These are phyloP conservation scores for Persicaria tinctoria DNA, from an alignment of 148 eudicot species.

Conservation along the genomic window DNA sequence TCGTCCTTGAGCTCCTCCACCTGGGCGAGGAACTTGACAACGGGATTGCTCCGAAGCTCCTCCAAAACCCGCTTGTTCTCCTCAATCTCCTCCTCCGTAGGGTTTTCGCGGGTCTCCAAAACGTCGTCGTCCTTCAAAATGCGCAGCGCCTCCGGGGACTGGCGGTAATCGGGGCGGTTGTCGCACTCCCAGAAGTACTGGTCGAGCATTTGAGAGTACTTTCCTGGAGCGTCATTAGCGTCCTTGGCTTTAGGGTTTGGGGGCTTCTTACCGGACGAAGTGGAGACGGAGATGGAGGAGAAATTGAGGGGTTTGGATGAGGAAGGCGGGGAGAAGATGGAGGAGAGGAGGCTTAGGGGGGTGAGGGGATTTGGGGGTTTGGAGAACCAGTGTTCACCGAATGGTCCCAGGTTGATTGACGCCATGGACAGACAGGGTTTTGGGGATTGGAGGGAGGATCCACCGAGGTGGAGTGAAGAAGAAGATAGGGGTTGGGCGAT, in stretches of 20 bases:
- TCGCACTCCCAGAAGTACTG: constrained; percentile 81
- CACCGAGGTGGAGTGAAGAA: too few species aligned
- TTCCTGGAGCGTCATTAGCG: constrained; percentile 27
- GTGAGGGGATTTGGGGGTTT: constrained; percentile 49
- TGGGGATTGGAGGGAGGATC: background rate
- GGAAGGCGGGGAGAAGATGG: constrained; percentile 31
- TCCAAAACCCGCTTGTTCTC: constrained; percentile 67
- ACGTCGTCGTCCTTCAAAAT: constrained; percentile 50
- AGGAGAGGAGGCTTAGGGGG: constrained; percentile 37
- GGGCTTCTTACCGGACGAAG: constrained; percentile 11
- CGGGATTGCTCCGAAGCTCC: constrained; percentile 55
- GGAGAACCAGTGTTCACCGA: constrained; percentile 55
- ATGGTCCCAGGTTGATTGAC: constrained; percentile 56
- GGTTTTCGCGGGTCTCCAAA: constrained; percentile 51
- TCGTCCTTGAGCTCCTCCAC: constrained; percentile 64
- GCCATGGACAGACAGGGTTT: constrained; percentile 25
- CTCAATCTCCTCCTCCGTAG: constrained; percentile 48
- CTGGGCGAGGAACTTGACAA: constrained; percentile 41
- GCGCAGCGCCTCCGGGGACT: constrained; percentile 61
- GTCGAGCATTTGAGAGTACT: constrained; percentile 55
- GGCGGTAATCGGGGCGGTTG: constrained; percentile 55
- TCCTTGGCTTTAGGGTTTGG: constrained; percentile 9
- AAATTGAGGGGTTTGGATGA: constrained; percentile 44
- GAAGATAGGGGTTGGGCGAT: too few species aligned
- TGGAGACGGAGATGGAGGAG: constrained; percentile 41